phyloP scores from a whole-genome alignment of 2,329 filamentous ascomycete genomes.

The Pseudocercospora cruenta region DNA sequence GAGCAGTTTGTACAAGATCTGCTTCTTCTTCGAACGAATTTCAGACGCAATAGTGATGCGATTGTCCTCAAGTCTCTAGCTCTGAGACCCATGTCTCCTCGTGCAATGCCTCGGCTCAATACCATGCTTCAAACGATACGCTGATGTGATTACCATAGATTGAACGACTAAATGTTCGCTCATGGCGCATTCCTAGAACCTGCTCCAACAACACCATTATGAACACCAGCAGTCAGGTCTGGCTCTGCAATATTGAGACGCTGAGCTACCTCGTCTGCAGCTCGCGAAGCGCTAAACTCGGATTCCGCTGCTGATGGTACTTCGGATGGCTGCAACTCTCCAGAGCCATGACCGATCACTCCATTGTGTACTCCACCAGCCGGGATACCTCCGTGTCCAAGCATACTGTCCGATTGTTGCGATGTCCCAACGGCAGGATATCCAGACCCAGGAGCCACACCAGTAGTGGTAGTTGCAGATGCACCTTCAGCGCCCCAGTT shows the following conservation, averaged over 20 bases:
- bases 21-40: neutral
- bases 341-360: slow-evolving; percentile 1
- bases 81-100: neutral
- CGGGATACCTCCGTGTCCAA: neutral
- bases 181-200: neutral
- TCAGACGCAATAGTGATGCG: neutral
- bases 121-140: neutral
- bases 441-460: neutral
- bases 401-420: neutral
- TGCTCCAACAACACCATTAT: slow-evolving; percentile 14
- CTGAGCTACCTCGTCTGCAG: neutral
- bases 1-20: neutral
- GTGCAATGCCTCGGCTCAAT: neutral
- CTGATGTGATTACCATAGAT: neutral
- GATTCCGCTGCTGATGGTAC: neutral
- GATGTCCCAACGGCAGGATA: neutral
- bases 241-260: slow-evolving; percentile 2
- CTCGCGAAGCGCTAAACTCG: neutral
- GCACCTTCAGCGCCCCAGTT: neutral
- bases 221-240: slow-evolving; percentile 13
- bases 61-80: neutral
- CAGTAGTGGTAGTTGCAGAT: neutral
- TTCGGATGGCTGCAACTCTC: neutral
- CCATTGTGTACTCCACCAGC: slow-evolving; percentile 1
- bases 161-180: neutral